Percentiles rank a stretch among this genome's conserved stretches.
Evolutionary conservation across 2,329 filamentous ascomycete species (phyloP).

Genomic region (Laburnicola sp.): DNA sequence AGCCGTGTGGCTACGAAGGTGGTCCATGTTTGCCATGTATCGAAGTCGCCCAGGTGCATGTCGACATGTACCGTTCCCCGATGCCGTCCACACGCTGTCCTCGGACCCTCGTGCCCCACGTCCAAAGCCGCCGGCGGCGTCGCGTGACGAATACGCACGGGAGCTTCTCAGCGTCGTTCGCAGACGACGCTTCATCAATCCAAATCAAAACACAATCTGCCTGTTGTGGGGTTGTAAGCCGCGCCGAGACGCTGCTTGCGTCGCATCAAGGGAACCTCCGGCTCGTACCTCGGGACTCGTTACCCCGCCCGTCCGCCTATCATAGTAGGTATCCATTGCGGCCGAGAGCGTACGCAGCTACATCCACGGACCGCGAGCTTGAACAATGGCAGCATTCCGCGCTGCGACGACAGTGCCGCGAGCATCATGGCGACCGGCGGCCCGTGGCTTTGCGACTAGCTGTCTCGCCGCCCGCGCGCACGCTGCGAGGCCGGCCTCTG

Average conservation of each 20-base stretch:
- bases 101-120: too few relatives aligned
- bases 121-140: too few relatives aligned
- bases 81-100: too few relatives aligned
- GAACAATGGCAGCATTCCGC: conserved; percentile 33
- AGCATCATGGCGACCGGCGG: conserved; percentile 22
- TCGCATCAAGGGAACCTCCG: conserved; percentile 4
- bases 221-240: too few relatives aligned
- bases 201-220: too few relatives aligned
- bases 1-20: too few relatives aligned
- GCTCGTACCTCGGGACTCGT: conserved; percentile 30
- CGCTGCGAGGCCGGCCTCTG: conserved; percentile 27
- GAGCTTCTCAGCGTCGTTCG: neutral
- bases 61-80: too few relatives aligned
- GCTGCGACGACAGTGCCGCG: conserved; percentile 26
- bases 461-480: conserved; percentile 28
- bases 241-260: neutral
- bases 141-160: neutral
- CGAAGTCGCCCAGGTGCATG: too few relatives aligned
- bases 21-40: too few relatives aligned
- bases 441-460: conserved; percentile 36
- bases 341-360: too few relatives aligned
- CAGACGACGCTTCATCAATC: neutral
- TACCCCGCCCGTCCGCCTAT: conserved; percentile 29
- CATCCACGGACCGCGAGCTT: conserved; percentile 12
- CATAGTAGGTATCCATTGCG: too few relatives aligned